Evolutionary conservation across 116 monocot genomes (phyloP).

Genomic region (Zostera marina): DNA sequence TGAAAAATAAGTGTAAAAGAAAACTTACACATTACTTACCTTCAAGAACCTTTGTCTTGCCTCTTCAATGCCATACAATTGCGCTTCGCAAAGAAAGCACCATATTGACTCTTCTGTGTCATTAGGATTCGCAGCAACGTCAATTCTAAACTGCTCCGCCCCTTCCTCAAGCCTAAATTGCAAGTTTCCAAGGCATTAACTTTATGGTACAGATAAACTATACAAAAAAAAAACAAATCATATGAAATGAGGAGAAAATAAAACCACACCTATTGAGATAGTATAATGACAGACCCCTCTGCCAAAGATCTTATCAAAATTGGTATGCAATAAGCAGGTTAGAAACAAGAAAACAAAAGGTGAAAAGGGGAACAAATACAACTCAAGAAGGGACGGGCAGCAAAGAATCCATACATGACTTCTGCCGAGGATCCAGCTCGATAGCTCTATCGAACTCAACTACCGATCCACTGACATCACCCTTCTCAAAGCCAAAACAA

Average conservation of each 20-base stretch:
- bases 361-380: not conserved
- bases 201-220: too few relatives aligned
- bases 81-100: slow-evolving; percentile 91
- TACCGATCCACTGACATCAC: slow-evolving; percentile 69
- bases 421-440: slow-evolving; percentile 69
- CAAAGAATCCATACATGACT: slow-evolving; percentile 43
- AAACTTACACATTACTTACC: slow-evolving; percentile 18
- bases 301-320: slow-evolving; percentile 67
- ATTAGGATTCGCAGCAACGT: slow-evolving; percentile 78
- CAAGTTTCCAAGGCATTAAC: too few relatives aligned
- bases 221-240: not conserved
- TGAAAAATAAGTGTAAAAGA: not conserved
- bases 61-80: slow-evolving; percentile 51
- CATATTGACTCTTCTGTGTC: slow-evolving; percentile 97
- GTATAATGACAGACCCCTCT: slow-evolving; percentile 87
- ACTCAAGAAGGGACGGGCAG: not conserved
- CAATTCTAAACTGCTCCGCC: slow-evolving; percentile 87
- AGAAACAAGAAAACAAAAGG: not conserved
- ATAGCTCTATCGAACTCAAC: slow-evolving; percentile 75
- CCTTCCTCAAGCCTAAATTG: slow-evolving; percentile 68
- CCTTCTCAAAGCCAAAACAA: slow-evolving; percentile 22
- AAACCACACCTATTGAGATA: slow-evolving; percentile 57
- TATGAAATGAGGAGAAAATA: not conserved
- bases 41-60: slow-evolving; percentile 71
- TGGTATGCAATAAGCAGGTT: not conserved